Conservation (phyloP, 1,284 basidiomycete genomes). For the Leccinum pachyderme region DNA sequence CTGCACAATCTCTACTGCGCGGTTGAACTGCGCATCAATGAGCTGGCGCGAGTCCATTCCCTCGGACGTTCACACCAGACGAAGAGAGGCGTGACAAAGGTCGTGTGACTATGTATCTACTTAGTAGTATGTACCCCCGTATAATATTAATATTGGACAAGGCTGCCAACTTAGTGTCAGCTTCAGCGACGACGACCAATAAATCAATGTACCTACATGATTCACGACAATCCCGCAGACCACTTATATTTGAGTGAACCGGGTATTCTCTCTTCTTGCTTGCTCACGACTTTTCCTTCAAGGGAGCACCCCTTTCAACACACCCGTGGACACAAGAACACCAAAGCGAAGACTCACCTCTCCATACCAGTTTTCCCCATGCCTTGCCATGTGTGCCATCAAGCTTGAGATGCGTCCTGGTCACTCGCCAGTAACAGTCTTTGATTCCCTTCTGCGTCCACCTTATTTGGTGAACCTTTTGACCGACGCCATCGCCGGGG, state of each 20-base stretch:
- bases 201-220: constrained; percentile 5
- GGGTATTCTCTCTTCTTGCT: constrained; percentile 35
- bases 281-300: constrained; percentile 37
- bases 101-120: constrained; percentile 8
- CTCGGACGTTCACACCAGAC: not conserved
- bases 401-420: constrained; percentile 61
- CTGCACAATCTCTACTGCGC: constrained; percentile 94
- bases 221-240: constrained; percentile 33
- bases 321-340: not conserved
- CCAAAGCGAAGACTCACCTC: constrained; percentile 48
- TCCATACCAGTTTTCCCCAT: constrained; percentile 76
- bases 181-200: not conserved
- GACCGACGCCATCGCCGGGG: constrained; percentile 64
- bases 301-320: constrained; percentile 7
- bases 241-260: constrained; percentile 43
- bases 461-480: constrained; percentile 64
- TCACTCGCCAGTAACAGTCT: constrained; percentile 72
- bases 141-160: too few relatives aligned
- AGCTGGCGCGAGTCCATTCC: constrained; percentile 58
- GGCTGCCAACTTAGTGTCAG: not conserved
- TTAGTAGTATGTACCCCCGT: not conserved
- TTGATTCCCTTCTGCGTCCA: constrained; percentile 69
- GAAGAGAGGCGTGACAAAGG: constrained; percentile 16
- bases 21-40: constrained; percentile 84
- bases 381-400: constrained; percentile 74